phyloP scores from a whole-genome alignment of 768 basidiomycete species.

The Tylopilus felleus region DNA sequence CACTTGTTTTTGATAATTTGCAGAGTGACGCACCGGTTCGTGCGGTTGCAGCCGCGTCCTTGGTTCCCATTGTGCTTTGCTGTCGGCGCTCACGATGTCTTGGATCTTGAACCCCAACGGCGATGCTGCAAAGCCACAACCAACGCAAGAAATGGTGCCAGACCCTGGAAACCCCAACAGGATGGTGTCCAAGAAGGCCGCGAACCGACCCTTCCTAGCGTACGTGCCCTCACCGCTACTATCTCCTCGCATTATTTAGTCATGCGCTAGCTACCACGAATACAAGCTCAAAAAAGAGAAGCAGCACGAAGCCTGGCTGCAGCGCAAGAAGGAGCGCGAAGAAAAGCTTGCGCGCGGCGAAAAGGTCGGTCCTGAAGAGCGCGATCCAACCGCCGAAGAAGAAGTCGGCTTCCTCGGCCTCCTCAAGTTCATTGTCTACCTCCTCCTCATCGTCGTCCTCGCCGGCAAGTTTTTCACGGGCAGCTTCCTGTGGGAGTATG shows the following conservation, averaged over 20 bases:
- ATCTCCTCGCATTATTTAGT: constrained; percentile 3
- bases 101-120: constrained; percentile 55
- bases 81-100: constrained; percentile 45
- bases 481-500: constrained; percentile 83
- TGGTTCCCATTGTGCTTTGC: background rate
- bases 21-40: background rate
- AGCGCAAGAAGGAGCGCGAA: constrained; percentile 67
- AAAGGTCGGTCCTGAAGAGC: constrained; percentile 66
- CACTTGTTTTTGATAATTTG: background rate
- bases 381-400: constrained; percentile 64
- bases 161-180: constrained; percentile 65
- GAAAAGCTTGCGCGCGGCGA: constrained; percentile 74
- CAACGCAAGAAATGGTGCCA: constrained; percentile 48
- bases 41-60: background rate
- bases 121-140: constrained; percentile 35
- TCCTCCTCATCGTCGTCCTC: constrained; percentile 50
- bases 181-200: constrained; percentile 75
- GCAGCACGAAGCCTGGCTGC: constrained; percentile 60
- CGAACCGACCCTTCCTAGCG: constrained; percentile 84
- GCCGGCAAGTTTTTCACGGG: constrained; percentile 84
- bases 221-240: constrained; percentile 38
- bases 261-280: constrained; percentile 53
- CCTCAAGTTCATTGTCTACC: constrained; percentile 64
- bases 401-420: constrained; percentile 65
- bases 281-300: constrained; percentile 61